These are phyloP conservation scores for Raphanus sativus DNA, from an alignment of 345 rosid species.

Conservation along the genomic window DNA sequence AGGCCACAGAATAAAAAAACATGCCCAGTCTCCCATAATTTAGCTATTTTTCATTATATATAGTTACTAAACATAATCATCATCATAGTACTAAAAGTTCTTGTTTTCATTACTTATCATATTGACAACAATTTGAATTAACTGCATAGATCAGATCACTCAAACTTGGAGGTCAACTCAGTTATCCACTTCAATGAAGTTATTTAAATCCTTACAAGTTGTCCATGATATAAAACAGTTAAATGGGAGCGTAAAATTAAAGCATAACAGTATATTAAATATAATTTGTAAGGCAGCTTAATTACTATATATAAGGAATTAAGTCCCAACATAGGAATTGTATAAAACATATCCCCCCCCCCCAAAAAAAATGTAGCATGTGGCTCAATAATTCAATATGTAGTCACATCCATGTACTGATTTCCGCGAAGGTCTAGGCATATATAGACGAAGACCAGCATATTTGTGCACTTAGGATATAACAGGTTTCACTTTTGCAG, in stretches of 20 bases:
- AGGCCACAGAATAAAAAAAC: constrained; percentile 18
- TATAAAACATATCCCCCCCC: too few relatives aligned
- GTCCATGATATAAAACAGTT: neutral
- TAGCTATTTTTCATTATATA: neutral
- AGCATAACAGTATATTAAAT: too few relatives aligned
- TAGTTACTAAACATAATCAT: constrained; percentile 8
- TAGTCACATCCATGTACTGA: constrained; percentile 5
- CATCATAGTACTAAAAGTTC: neutral
- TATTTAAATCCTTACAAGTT: neutral
- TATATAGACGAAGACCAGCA: constrained; percentile 32
- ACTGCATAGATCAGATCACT: neutral
- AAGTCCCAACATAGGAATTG: neutral
- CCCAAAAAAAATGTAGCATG: neutral
- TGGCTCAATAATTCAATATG: constrained; percentile 4
- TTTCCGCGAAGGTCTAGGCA: constrained; percentile 26
- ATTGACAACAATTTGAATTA: neutral
- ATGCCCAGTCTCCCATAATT: constrained; percentile 14
- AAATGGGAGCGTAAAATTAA: neutral
- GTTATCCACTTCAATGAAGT: neutral
- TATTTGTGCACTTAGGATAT: constrained; percentile 17
- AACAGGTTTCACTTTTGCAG: constrained; percentile 28
- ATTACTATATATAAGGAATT: neutral
- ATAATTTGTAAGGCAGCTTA: neutral
- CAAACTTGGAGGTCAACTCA: neutral
- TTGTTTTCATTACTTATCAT: neutral